Conservation (phyloP, 2,329 filamentous ascomycete genomes). For the Ilyonectria destructans region DNA sequence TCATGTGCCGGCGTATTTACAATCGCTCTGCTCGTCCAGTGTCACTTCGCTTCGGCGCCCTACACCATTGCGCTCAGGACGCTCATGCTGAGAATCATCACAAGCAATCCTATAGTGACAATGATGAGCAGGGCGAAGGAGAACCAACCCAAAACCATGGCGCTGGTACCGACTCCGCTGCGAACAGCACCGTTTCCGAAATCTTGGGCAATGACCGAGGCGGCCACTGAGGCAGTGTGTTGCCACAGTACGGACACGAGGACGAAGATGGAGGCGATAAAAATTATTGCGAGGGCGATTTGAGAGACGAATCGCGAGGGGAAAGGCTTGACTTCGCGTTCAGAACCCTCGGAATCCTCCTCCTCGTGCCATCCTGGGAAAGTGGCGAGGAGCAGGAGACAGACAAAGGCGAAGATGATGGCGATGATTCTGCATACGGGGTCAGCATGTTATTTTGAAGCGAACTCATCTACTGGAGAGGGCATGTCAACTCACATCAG, state of each 20-base stretch:
- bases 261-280: constrained; percentile 79
- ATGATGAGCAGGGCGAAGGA: constrained; percentile 94
- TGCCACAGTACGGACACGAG: constrained; percentile 89
- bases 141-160: constrained; percentile 99
- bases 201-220: constrained; percentile 93
- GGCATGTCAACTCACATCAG: constrained; percentile 78
- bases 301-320: constrained; percentile 94
- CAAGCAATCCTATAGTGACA: constrained; percentile 92
- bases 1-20: constrained; percentile 45
- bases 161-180: constrained; percentile 91
- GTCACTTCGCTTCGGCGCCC: constrained; percentile 35
- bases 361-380: constrained; percentile 99
- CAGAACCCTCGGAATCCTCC: constrained; percentile 83
- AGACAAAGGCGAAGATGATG: constrained; percentile 97
- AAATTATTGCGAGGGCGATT: constrained; percentile 93
- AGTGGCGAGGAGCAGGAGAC: constrained; percentile 93
- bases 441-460: constrained; percentile 21
- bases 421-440: constrained; percentile 83
- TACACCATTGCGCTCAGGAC: constrained; percentile 76
- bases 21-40: constrained; percentile 32
- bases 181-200: constrained; percentile 91
- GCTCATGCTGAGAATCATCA: constrained; percentile 96
- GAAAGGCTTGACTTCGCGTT: constrained; percentile 94
- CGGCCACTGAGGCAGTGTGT: constrained; percentile 96
- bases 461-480: background rate